A percentile compares a stretch with the other conserved stretches of the same genome.
These are phyloP conservation scores for Puccinia triticina DNA, from an alignment of 1,284 basidiomycete genomes.

Conservation along the genomic window DNA sequence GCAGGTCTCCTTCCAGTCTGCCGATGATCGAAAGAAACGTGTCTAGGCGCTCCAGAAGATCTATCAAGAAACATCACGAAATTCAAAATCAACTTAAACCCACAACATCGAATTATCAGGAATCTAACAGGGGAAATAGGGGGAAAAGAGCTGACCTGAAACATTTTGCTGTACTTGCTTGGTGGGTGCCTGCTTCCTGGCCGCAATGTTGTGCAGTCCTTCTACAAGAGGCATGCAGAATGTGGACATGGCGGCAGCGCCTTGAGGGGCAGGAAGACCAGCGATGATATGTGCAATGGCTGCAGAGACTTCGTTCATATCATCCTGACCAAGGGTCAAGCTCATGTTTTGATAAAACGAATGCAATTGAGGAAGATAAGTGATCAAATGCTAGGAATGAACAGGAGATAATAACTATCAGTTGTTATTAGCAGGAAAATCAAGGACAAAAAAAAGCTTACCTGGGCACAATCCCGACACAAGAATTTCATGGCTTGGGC, in stretches of 20 bases:
- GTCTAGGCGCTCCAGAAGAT: conserved; percentile 85
- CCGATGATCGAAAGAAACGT: conserved; percentile 79
- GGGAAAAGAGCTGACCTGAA: conserved; percentile 66
- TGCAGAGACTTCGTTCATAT: conserved; percentile 87
- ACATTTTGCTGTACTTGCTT: conserved; percentile 70
- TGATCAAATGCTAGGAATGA: conserved; percentile 74
- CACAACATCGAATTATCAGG: conserved; percentile 47
- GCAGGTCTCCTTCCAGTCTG: conserved; percentile 65
- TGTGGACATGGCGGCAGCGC: conserved; percentile 78
- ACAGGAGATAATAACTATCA: conserved; percentile 32
- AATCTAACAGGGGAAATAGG: no score
- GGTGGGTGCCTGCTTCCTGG: conserved; percentile 61
- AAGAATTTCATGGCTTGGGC: conserved; percentile 95
- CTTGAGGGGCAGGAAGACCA: conserved; percentile 82
- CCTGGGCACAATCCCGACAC: conserved; percentile 92
- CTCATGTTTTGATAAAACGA: conserved; percentile 80
- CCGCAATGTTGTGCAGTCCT: conserved; percentile 61
- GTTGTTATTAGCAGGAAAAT: background rate
- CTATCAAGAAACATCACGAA: conserved; percentile 60
- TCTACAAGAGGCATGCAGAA: conserved; percentile 70
- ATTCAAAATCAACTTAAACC: conserved; percentile 53
- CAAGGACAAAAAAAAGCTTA: conserved; percentile 59
- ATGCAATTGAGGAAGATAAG: conserved; percentile 88
- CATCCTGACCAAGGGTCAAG: conserved; percentile 77
- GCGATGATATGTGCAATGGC: conserved; percentile 93